A percentile compares a stretch with the other conserved stretches of the same genome.
Evolutionary conservation across 2,329 filamentous ascomycete species (phyloP).

Genomic region (Fusarium chaquense): DNA sequence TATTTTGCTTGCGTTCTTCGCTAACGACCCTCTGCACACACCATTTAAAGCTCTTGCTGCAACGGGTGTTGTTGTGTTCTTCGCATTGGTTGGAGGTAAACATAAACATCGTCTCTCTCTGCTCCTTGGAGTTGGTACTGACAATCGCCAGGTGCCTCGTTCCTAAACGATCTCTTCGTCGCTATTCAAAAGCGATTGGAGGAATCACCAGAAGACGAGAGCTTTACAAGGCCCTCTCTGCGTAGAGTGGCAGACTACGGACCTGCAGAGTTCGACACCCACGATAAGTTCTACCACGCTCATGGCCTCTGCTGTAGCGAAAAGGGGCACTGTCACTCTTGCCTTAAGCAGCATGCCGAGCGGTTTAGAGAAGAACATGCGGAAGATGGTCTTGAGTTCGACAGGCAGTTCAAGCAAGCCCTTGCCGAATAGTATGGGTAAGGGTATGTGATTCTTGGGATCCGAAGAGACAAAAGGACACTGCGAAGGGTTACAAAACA

Average conservation of each 20-base stretch:
- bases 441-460: neutral
- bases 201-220: neutral
- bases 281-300: conserved; percentile 2
- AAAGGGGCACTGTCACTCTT: neutral
- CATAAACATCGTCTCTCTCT: neutral
- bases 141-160: neutral
- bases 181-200: neutral
- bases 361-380: neutral
- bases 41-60: neutral
- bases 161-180: neutral
- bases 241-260: neutral
- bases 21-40: neutral
- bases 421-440: neutral
- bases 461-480: neutral
- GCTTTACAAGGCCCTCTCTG: accelerated
- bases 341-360: neutral
- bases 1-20: neutral
- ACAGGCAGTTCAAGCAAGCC: neutral
- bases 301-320: conserved; percentile 11
- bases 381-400: neutral
- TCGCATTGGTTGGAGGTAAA: conserved; percentile 2
- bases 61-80: neutral
- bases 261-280: neutral
- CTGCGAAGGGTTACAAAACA: neutral
- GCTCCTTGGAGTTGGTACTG: neutral